These are phyloP conservation scores for Globisporangium splendens DNA, from an alignment of 352 stramenopile genomes.

Conservation along the genomic window DNA sequence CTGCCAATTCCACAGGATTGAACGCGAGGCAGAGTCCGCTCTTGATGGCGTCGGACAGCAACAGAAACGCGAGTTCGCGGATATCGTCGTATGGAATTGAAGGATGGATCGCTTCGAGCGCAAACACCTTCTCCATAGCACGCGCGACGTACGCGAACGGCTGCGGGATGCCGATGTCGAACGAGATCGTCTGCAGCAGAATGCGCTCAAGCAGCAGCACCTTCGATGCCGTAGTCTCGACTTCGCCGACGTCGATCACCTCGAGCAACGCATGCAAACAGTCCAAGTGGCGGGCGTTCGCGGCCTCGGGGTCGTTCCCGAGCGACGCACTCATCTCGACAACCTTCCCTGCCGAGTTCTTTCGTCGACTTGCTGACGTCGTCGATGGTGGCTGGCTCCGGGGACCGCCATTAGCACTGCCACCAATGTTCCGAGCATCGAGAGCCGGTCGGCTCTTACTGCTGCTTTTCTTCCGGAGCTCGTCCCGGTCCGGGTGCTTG, in stretches of 20 bases:
- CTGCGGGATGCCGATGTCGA: conserved; percentile 65
- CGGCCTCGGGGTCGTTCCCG: conserved; percentile 48
- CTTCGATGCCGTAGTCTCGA: conserved; percentile 56
- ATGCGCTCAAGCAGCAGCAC: conserved; percentile 72
- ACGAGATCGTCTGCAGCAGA: conserved; percentile 69
- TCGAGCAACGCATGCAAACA: conserved; percentile 60
- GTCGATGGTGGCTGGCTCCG: background rate
- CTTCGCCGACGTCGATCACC: conserved; percentile 56
- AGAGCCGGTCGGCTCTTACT: background rate
- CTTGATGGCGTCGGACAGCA: conserved; percentile 63
- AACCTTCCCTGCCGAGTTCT: conserved; percentile 23
- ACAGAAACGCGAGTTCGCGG: conserved; percentile 45
- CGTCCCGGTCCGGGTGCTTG: conserved; percentile 21
- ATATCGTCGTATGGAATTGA: conserved; percentile 41
- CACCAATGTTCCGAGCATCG: background rate
- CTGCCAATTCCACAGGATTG: conserved; percentile 42
- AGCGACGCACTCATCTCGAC: conserved; percentile 51
- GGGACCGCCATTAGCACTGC: background rate
- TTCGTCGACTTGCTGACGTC: conserved; percentile 7
- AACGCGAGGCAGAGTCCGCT: conserved; percentile 53
- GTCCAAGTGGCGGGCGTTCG: conserved; percentile 61
- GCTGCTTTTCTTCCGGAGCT: conserved; percentile 16
- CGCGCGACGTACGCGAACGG: conserved; percentile 59
- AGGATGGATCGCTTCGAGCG: conserved; percentile 53
- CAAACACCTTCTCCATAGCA: conserved; percentile 52